A percentile compares a stretch with the other conserved stretches of the same genome.
phyloP scores from a whole-genome alignment of 2,329 filamentous ascomycete genomes.

The Calonectria fujianensis region DNA sequence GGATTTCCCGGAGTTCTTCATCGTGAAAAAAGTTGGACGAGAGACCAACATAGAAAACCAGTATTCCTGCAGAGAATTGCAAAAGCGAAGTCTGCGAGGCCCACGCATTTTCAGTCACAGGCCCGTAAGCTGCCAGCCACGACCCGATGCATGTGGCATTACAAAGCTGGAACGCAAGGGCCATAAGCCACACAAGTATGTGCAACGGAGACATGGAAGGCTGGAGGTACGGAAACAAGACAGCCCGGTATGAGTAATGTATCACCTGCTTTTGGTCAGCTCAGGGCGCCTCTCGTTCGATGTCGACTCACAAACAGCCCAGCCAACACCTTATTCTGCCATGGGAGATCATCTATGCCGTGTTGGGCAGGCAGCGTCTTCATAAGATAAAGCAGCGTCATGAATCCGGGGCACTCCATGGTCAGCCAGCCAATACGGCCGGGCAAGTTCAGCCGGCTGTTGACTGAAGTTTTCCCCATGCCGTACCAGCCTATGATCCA shows the following conservation, averaged over 20 bases:
- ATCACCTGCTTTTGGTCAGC: constrained; percentile 71
- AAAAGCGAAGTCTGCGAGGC: constrained; percentile 59
- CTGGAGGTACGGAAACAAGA: constrained; percentile 87
- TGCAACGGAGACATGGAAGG: constrained; percentile 96
- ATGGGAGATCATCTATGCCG: constrained; percentile 78
- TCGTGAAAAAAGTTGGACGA: constrained; percentile 91
- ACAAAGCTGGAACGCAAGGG: constrained; percentile 83
- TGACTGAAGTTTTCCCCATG: constrained; percentile 91
- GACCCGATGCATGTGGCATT: constrained; percentile 87
- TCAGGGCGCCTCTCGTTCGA: constrained; percentile 27
- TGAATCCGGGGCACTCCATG: constrained; percentile 89
- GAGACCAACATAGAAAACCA: constrained; percentile 85
- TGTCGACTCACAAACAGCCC: constrained; percentile 74
- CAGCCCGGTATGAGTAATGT: constrained; percentile 93
- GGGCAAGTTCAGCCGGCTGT: constrained; percentile 87
- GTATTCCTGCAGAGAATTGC: constrained; percentile 78
- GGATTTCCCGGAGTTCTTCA: constrained; percentile 90
- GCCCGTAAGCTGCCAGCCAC: constrained; percentile 89
- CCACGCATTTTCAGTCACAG: constrained; percentile 74
- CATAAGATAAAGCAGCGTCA: constrained; percentile 88
- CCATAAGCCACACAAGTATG: constrained; percentile 77
- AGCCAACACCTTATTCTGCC: constrained; percentile 86
- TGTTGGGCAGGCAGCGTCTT: constrained; percentile 76
- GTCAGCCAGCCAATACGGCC: constrained; percentile 90
- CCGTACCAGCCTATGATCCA: constrained; percentile 89